Conservation (phyloP, 805 yeast genomes). For the Lachancea mirantina region DNA sequence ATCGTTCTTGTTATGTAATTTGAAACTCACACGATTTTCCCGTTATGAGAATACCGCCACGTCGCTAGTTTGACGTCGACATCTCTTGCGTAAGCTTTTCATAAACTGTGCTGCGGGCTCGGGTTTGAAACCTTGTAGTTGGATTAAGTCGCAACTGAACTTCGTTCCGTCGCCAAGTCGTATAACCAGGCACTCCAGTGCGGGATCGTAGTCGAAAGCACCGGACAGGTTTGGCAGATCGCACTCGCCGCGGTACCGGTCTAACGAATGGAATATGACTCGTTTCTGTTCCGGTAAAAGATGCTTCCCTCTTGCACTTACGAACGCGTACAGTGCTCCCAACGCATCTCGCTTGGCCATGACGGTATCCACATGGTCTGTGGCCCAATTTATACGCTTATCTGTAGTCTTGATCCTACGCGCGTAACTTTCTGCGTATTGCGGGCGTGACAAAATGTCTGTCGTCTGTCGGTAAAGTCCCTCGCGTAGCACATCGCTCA, state of each 20-base stretch:
- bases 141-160: constrained; percentile 35
- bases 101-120: constrained; percentile 43
- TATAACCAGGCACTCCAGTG: constrained; percentile 29
- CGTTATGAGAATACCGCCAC: too few species aligned
- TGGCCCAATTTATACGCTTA: constrained; percentile 43
- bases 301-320: constrained; percentile 31
- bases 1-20: background rate
- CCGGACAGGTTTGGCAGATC: constrained; percentile 19
- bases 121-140: constrained; percentile 47
- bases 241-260: constrained; percentile 4
- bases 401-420: constrained; percentile 42
- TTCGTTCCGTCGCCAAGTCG: constrained; percentile 38
- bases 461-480: constrained; percentile 20
- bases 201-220: constrained; percentile 23
- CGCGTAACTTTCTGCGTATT: constrained; percentile 38
- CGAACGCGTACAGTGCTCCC: constrained; percentile 49
- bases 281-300: constrained; percentile 35
- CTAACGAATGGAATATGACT: constrained; percentile 42
- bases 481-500: constrained; percentile 36
- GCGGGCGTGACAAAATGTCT: background rate
- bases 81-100: constrained; percentile 38
- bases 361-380: constrained; percentile 33
- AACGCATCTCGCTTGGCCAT: constrained; percentile 42
- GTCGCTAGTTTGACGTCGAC: constrained; percentile 19
- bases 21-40: background rate